Evolutionary conservation across 805 yeast genomes (phyloP).

Genomic region (Isabelozyma heimii): DNA sequence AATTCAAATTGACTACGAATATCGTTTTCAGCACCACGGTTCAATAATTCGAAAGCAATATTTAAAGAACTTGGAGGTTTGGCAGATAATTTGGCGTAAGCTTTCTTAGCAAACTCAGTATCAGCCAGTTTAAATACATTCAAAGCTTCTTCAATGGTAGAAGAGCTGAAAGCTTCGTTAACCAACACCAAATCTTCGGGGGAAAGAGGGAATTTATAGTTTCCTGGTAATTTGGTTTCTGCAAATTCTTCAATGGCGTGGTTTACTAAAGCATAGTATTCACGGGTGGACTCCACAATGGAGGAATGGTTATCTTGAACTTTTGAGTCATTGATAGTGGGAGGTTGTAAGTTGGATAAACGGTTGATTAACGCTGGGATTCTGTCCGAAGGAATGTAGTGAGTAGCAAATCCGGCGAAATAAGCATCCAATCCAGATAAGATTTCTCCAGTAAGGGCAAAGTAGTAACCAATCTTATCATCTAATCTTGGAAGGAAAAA

Average conservation of each 20-base stretch:
- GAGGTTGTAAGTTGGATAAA: conserved; percentile 58
- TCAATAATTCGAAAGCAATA: conserved; percentile 66
- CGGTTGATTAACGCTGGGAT: conserved; percentile 62
- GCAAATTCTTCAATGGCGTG: conserved; percentile 76
- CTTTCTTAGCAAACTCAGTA: conserved; percentile 62
- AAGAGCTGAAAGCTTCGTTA: conserved; percentile 62
- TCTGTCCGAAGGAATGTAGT: conserved; percentile 70
- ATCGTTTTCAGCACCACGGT: conserved; percentile 55
- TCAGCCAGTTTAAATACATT: conserved; percentile 51
- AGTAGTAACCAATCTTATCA: conserved; percentile 78
- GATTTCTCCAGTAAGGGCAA: conserved; percentile 83
- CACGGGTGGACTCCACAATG: conserved; percentile 22
- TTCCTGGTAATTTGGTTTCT: conserved; percentile 57
- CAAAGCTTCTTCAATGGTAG: conserved; percentile 54
- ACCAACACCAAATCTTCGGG: conserved; percentile 59
- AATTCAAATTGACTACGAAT: conserved; percentile 65
- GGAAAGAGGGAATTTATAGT: conserved; percentile 57
- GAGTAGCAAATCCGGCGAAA: conserved; percentile 84
- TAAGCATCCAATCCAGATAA: conserved; percentile 79
- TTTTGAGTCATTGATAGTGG: conserved; percentile 28
- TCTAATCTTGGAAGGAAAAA: conserved; percentile 83
- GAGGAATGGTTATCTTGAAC: conserved; percentile 16
- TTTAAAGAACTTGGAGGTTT: conserved; percentile 81
- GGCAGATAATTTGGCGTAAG: conserved; percentile 52
- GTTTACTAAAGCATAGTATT: conserved; percentile 59